Evolutionary conservation across 139 green algal species (phyloP), one percentile per base, ranked within the genome.

Genomic region (Ettlia oleoabundans): DNA sequence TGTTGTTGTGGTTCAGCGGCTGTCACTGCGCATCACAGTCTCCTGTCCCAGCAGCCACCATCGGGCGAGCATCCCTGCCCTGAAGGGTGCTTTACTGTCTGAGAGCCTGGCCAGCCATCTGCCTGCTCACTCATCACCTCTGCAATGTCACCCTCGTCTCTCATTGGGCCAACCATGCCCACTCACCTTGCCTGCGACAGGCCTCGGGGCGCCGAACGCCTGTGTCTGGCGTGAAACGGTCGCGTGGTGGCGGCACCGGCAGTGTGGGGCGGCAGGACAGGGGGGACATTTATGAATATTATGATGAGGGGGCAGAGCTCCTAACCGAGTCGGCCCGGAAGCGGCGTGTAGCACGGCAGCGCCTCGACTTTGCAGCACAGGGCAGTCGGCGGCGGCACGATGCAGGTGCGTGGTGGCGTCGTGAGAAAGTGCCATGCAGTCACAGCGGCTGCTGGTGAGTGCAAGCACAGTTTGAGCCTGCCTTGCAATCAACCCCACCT

Each of bases 241-340:
- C 55, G 55, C 55, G 55, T n/a, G 55, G 55, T 22, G 55, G 55
- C 55, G 55, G 18, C 21, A 5, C 10, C 47, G 47, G 47, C 47
- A n/a, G n/a, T n/a, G 47, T 58, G 3, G n/a, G 24, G 13, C 66
- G 78, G 35, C 32, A 33, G 13, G 78, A 10, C 21, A 69, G 35
- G 9, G 72, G 80, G 10, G 74, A 86, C 33, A 74, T 87, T 22
- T 87, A 84, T 63, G 82, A 79, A 24, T 84, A 81, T 37, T 87
- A 87, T 28, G 83, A 80, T 19, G 72, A 76, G 30, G 82, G 33
- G 40, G 53, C 33, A 19, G 67, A 71, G 26, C 51, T 28, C 37
- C 42, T 84, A 35, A 83, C 74, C 0, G 81, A 81, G 40, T 74
- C 47, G 38, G 76, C 76, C 9, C 62, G 58, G 30, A 74, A 87